A percentile compares a stretch with the other conserved stretches of the same genome.
These are phyloP conservation scores for Scedosporium boydii DNA, from an alignment of 2,329 filamentous ascomycete genomes.

Conservation along the genomic window DNA sequence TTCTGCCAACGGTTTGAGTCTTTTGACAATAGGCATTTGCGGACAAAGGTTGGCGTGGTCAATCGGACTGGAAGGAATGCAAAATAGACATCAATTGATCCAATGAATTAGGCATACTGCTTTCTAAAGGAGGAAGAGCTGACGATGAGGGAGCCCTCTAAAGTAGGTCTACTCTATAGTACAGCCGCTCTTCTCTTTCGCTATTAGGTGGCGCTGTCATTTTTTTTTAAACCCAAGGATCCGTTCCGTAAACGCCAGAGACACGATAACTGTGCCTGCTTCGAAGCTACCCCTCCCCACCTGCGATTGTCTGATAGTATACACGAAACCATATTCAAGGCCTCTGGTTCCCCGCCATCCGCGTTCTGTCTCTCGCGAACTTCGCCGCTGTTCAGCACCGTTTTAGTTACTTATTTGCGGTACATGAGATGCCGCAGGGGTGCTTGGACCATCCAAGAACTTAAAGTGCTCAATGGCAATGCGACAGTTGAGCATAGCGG, in stretches of 20 bases:
- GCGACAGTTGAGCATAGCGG: conserved; percentile 81
- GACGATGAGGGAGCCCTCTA: no score
- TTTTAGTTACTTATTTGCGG: background rate
- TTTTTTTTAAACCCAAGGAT: background rate
- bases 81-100: background rate
- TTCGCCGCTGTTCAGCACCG: background rate
- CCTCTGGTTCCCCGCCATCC: no score
- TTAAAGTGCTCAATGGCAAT: conserved; percentile 77
- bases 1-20: background rate
- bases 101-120: background rate
- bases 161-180: background rate
- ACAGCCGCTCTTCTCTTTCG: background rate
- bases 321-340: background rate
- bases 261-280: background rate
- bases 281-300: no score
- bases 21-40: background rate
- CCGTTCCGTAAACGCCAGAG: background rate
- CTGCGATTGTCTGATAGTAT: background rate
- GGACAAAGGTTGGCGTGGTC: background rate
- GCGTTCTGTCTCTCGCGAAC: no score
- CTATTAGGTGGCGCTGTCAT: background rate
- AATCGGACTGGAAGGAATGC: background rate
- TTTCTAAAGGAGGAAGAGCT: no score
- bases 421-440: background rate
- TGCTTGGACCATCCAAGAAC: conserved; percentile 43